Evolutionary conservation across 2,329 filamentous ascomycete genomes (phyloP).

Genomic region (Bipolaris victoriae): DNA sequence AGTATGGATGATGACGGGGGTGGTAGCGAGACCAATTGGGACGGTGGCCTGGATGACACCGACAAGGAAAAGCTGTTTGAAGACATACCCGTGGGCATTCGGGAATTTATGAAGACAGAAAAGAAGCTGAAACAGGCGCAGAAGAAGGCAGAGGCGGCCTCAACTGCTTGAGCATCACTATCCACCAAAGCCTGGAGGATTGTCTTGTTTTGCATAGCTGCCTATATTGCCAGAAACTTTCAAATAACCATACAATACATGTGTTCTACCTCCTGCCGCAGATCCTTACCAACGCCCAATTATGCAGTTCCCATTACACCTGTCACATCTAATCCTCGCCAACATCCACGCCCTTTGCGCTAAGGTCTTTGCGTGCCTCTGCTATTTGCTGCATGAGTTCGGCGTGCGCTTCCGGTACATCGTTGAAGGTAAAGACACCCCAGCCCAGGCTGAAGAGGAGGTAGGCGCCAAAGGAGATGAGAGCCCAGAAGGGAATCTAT

Average conservation of each 20-base stretch:
- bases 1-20: conserved; percentile 84
- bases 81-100: conserved; percentile 86
- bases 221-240: conserved; percentile 8
- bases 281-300: conserved; percentile 6
- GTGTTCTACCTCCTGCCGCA: neutral
- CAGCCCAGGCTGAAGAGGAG: conserved; percentile 90
- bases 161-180: conserved; percentile 13
- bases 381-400: conserved; percentile 88
- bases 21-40: conserved; percentile 74
- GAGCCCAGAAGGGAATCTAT: conserved; percentile 89
- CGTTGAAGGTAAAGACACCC: conserved; percentile 95
- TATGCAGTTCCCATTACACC: conserved; percentile 7
- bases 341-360: conserved; percentile 75
- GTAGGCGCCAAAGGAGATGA: conserved; percentile 90
- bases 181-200: neutral
- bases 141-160: conserved; percentile 58
- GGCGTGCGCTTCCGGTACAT: conserved; percentile 87
- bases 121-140: conserved; percentile 85
- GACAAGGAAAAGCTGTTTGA: conserved; percentile 73
- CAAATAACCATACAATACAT: conserved; percentile 20
- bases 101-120: conserved; percentile 97
- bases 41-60: conserved; percentile 21
- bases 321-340: conserved; percentile 60
- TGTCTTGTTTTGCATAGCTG: neutral
- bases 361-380: conserved; percentile 74